Evolutionary conservation across 2,329 filamentous ascomycete species (phyloP), one percentile per base, ranked within the genome.

Genomic region (Neonectria hederae): DNA sequence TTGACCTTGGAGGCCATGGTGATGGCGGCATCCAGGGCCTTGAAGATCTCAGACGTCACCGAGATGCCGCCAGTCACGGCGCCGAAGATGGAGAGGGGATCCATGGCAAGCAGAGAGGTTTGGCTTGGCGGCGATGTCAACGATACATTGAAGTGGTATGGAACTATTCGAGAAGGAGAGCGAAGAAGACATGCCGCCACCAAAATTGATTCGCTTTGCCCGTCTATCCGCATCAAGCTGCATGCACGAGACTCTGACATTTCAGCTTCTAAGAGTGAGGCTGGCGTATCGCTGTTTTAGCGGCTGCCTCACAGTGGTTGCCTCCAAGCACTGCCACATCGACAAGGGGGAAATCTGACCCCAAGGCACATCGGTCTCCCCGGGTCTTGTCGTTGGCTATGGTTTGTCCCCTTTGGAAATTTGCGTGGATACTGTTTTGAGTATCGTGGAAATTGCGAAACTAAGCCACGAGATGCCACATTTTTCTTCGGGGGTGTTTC

Each of bases 41-140:
- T 57, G 54, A 57, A 24, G 30, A 46, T 57, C 24, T 57, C 54
- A 3, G 54, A 57, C 8, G 54, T 46, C 2, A 46, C 43, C 8
- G 54, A 57, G 42, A 57, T 49, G 21, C 54, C 54, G 43, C 54
- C 54, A 3, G 43, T 57, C 19, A 57, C 54, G 54, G 54, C 54
- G 30, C 54, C 54, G 28, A 57, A 49, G 30, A 57, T 57, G 13
- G 54, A 40, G 43, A 57, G 54, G 14, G 54, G 54, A 49, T 57
- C 54, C 54, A 57, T 57, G n/a, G 42, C 10, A n/a, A 9, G 17
- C 46, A n/a, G 7, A 7, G 46, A 49, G 17, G 5, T 4, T 24
- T 14, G 43, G 7, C 21, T 17, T 8, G 43, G 13, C 5, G 26
- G 32, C 10, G 26, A 32, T 32, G 46, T 21, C 9, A 21, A 21